A percentile compares a stretch with the other conserved stretches of the same genome.
phyloP scores from a whole-genome alignment of 345 rosid species.

The Eucalyptus polybractea region DNA sequence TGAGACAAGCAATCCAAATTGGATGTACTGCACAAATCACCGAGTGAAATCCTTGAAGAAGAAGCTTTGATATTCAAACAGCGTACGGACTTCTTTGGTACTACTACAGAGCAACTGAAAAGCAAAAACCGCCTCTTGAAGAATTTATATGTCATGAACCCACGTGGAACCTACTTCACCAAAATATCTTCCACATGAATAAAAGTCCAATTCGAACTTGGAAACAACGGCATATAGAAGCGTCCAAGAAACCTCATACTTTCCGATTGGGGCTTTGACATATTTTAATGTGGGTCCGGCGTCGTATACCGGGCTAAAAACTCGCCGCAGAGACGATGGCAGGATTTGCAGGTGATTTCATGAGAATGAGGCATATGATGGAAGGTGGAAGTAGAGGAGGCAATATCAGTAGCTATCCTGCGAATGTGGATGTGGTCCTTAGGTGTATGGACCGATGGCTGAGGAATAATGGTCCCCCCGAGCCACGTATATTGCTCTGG shows the following conservation, averaged over 20 bases:
- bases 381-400: neutral
- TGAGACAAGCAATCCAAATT: neutral
- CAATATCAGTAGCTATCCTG: neutral
- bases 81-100: neutral
- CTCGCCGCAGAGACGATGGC: neutral
- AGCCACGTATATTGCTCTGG: no score
- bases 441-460: neutral
- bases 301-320: neutral
- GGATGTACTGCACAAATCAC: neutral
- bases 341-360: neutral
- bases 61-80: neutral
- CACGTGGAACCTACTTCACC: neutral
- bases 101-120: neutral
- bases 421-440: neutral
- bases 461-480: neutral
- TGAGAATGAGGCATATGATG: neutral
- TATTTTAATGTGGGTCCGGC: neutral
- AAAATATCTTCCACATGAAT: neutral
- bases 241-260: neutral
- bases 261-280: neutral
- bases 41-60: neutral
- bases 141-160: neutral
- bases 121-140: no score
- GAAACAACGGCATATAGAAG: neutral
- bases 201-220: neutral